Percentiles rank a stretch among this genome's conserved stretches.
phyloP scores from a whole-genome alignment of 495 filamentous ascomycete species.

The Hypoxylon trugodes region DNA sequence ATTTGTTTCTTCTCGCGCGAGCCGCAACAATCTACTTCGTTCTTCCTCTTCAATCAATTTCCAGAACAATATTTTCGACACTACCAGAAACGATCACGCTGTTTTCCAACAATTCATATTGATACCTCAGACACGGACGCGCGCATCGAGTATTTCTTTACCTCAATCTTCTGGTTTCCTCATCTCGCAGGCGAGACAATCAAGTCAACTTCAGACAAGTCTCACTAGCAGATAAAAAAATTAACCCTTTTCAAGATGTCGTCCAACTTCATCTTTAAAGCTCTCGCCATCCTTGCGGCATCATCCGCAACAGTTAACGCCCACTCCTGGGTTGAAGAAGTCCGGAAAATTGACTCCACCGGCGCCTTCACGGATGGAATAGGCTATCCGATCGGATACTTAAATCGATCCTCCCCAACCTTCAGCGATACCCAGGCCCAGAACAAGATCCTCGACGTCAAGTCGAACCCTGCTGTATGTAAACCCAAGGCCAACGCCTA shows the following conservation, averaged over 20 bases:
- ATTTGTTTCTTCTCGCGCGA: slow-evolving; percentile 24
- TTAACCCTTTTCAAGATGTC: slow-evolving; percentile 20
- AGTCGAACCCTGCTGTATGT: slow-evolving; percentile 45
- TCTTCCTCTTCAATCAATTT: not conserved
- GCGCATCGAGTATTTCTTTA: not conserved
- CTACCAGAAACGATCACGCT: not conserved
- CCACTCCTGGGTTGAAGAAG: slow-evolving; percentile 83
- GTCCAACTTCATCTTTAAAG: slow-evolving; percentile 24
- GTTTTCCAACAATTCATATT: slow-evolving; percentile 7
- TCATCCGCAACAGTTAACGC: slow-evolving; percentile 52
- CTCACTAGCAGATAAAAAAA: slow-evolving; percentile 1
- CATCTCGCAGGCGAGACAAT: slow-evolving; percentile 37
- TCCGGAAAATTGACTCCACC: slow-evolving; percentile 72
- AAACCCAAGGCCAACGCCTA: slow-evolving; percentile 64
- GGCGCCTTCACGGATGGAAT: slow-evolving; percentile 74
- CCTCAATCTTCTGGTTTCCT: slow-evolving; percentile 1
- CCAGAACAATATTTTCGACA: slow-evolving; percentile 9
- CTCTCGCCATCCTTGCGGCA: slow-evolving; percentile 48
- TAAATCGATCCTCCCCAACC: slow-evolving; percentile 56
- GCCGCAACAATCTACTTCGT: not conserved
- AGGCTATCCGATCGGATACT: slow-evolving; percentile 73
- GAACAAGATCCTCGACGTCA: slow-evolving; percentile 52
- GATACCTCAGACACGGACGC: slow-evolving; percentile 4
- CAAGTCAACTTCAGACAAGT: slow-evolving; percentile 27
- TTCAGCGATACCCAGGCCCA: slow-evolving; percentile 58